Percentiles rank a stretch among this genome's conserved stretches.
Evolutionary conservation across 2,329 filamentous ascomycete species (phyloP).

Genomic region (Pleochaeta shiraiana): DNA sequence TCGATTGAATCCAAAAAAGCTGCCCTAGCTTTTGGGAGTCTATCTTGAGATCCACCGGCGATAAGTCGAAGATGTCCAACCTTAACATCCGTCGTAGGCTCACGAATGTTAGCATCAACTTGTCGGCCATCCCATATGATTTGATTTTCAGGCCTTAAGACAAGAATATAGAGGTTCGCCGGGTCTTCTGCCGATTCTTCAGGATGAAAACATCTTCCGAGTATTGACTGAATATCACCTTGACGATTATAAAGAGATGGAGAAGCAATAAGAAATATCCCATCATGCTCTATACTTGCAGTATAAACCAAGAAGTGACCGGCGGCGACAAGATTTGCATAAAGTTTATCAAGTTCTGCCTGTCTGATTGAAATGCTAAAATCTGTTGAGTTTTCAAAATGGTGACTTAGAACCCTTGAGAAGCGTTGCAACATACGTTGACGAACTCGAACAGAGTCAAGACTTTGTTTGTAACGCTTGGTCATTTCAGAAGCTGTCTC

Average conservation of each 20-base stretch:
- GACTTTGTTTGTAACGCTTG: constrained; percentile 84
- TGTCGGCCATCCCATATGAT: constrained; percentile 66
- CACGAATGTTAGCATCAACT: constrained; percentile 46
- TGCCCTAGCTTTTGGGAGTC: constrained; percentile 56
- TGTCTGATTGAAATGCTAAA: constrained; percentile 62
- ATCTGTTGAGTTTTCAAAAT: constrained; percentile 93
- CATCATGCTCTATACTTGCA: constrained; percentile 45
- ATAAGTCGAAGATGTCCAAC: constrained; percentile 70
- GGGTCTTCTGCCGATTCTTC: constrained; percentile 52
- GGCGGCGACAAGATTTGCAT: constrained; percentile 57
- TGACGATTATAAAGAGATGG: constrained; percentile 52
- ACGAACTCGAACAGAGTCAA: constrained; percentile 88
- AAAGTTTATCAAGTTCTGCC: constrained; percentile 50
- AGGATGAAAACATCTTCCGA: constrained; percentile 56
- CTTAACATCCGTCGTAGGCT: constrained; percentile 68
- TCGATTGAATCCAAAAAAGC: constrained; percentile 60
- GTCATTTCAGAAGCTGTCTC: constrained; percentile 80
- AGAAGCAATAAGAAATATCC: constrained; percentile 68
- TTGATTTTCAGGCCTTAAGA: constrained; percentile 59
- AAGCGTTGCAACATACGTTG: constrained; percentile 96
- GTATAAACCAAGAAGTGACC: constrained; percentile 77
- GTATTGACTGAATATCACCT: constrained; percentile 65
- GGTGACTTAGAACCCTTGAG: constrained; percentile 69
- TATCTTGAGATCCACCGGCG: constrained; percentile 63
- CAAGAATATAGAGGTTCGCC: constrained; percentile 63